phyloP scores from a whole-genome alignment of 1,284 basidiomycete genomes.

The Pseudozyma sp. region DNA sequence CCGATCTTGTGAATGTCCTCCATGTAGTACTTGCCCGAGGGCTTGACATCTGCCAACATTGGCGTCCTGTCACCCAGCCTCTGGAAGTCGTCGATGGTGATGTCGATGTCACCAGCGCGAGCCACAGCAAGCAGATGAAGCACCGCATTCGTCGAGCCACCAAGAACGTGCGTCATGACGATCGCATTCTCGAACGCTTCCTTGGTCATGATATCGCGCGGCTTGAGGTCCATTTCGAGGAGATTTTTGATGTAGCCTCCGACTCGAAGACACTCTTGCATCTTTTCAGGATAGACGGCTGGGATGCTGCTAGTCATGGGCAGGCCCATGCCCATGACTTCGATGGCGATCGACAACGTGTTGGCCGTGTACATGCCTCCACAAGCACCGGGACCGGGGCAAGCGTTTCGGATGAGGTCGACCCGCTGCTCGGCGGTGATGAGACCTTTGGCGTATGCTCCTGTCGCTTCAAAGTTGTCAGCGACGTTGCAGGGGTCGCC shows the following conservation, averaged over 20 bases:
- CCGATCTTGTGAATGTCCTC: constrained; percentile 81
- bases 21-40: constrained; percentile 76
- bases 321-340: constrained; percentile 90
- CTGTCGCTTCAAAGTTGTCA: constrained; percentile 90
- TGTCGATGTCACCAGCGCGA: constrained; percentile 83
- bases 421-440: constrained; percentile 82
- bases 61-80: constrained; percentile 80
- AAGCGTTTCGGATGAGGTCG: constrained; percentile 87
- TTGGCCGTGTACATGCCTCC: constrained; percentile 98
- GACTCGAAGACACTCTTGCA: constrained; percentile 84
- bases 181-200: constrained; percentile 97
- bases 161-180: constrained; percentile 72
- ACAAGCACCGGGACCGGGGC: constrained; percentile 93
- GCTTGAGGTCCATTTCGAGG: constrained; percentile 87
- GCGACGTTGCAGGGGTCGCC: constrained; percentile 81
- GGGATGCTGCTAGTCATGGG: constrained; percentile 86
- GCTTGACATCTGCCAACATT: constrained; percentile 89
- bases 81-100: constrained; percentile 82
- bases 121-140: constrained; percentile 90
- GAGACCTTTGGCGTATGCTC: constrained; percentile 80
- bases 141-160: constrained; percentile 94
- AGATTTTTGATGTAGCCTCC: constrained; percentile 84
- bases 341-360: constrained; percentile 91
- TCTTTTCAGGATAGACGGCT: constrained; percentile 83
- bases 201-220: constrained; percentile 94